These are phyloP conservation scores for Thraustotheca clavata DNA, from an alignment of 352 stramenopile genomes.

Conservation along the genomic window DNA sequence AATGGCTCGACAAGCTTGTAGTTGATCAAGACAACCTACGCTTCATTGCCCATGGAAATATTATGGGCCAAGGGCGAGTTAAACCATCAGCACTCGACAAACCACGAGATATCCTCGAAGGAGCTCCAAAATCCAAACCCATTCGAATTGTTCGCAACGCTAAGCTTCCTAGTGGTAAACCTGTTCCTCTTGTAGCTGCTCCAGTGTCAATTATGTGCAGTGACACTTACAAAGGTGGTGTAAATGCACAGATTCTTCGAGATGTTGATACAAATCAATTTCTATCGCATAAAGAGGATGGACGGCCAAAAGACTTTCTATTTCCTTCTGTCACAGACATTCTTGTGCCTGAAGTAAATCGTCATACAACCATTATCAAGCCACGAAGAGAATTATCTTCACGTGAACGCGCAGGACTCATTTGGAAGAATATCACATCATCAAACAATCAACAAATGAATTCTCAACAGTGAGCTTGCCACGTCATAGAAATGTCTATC, in stretches of 20 bases:
- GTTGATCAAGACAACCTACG: conserved; percentile 81
- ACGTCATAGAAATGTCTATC: not conserved
- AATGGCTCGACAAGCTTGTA: conserved; percentile 73
- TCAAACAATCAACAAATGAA: conserved; percentile 6
- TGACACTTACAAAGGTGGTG: conserved; percentile 45
- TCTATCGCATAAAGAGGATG: conserved; percentile 25
- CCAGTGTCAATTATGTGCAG: conserved; percentile 67
- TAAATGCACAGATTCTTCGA: conserved; percentile 43
- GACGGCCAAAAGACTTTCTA: conserved; percentile 41
- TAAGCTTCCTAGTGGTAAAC: conserved; percentile 64
- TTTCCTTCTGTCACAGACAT: conserved; percentile 48
- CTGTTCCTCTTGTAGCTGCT: conserved; percentile 40
- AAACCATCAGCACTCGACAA: conserved; percentile 69
- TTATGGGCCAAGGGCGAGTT: conserved; percentile 43
- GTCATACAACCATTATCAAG: conserved; percentile 34
- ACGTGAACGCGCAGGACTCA: not conserved
- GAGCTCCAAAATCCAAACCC: conserved; percentile 41
- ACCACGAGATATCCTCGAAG: conserved; percentile 57
- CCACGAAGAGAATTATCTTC: not conserved
- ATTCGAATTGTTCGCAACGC: conserved; percentile 75
- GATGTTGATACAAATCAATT: conserved; percentile 34
- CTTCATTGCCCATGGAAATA: conserved; percentile 83
- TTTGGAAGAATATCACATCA: conserved; percentile 4
- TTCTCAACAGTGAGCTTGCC: not conserved
- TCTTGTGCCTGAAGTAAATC: conserved; percentile 53